Base-by-base conservation (phyloP, 2,329 filamentous ascomycete genomes). In the Dothistroma septosporum region DNA sequence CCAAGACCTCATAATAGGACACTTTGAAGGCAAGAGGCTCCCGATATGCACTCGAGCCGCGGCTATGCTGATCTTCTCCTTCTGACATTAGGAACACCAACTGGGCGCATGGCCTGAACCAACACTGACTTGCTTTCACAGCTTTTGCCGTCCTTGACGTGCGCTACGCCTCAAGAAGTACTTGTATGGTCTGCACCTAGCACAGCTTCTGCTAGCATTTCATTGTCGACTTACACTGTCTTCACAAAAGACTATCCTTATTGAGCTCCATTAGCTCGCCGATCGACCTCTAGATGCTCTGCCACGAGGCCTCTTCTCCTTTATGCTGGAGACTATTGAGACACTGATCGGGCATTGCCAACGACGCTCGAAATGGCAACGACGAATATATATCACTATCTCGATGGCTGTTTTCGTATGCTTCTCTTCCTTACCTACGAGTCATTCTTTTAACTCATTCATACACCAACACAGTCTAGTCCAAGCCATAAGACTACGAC, bases 361-460 rank as follows among this genome's bases (percentile, higher is more conserved):
- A 53, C 6, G 53, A 28, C 37, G 31, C 37, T 49, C 37, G 35
- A 33, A 19, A 35, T 55, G 53, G 32, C 2, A 59, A 7, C 32
- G 44, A 48, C 35, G 59, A 32, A 59, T 65, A 69, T 66, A 65
- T 65, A 57, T 61, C 19, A 48, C 55, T 57, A 49, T 37, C 33
- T 19, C 24, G 37, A 24, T 32, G 35, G 44, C 61, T 61, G 60
- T 62, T 64, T 65, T 57, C 64, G 55, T 61, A 33, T 49, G 52
- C 53, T 58, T 61, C 59, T 44, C 46, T 57, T 61, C 58, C 61
- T 57, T 60, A 68, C 63, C 64, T 58, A 64, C 59, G 64, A 70
- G 64, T 68, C 68, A 66, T 61, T 70, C 67, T 59, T 70, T 68
- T 55, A 59, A 57, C 58, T 58, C 35, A 61, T 64, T 55, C 62